Conservation (phyloP, 257 asterid species). For the Buddleja alternifolia region DNA sequence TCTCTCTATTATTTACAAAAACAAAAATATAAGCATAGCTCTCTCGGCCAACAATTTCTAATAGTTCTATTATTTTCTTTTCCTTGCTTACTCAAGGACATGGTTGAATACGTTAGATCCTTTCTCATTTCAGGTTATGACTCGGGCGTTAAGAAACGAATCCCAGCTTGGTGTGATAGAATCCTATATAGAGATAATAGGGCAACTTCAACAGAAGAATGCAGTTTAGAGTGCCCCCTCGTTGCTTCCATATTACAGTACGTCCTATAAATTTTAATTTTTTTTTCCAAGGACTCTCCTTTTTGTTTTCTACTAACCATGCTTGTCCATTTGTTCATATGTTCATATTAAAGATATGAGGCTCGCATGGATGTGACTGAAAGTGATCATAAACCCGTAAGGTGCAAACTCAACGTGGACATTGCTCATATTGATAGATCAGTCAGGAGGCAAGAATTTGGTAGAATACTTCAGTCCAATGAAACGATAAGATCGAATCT, state of each 20-base stretch:
- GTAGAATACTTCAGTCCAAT: slow-evolving; percentile 54
- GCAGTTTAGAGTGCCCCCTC: slow-evolving; percentile 81
- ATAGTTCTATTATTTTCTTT: background rate
- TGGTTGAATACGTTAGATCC: no score
- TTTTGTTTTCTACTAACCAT: background rate
- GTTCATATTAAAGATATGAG: slow-evolving; percentile 62
- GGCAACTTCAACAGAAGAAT: slow-evolving; percentile 44
- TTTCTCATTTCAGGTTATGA: slow-evolving; percentile 67
- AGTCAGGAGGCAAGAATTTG: slow-evolving; percentile 73
- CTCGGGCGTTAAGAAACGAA: slow-evolving; percentile 92
- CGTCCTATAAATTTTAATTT: slow-evolving; percentile 26
- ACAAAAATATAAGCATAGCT: no score
- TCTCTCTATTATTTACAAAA: no score
- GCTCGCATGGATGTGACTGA: slow-evolving; percentile 91
- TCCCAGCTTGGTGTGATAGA: slow-evolving; percentile 98
- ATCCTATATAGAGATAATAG: slow-evolving; percentile 76
- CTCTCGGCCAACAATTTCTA: no score
- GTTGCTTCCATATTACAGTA: slow-evolving; percentile 71
- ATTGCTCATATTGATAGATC: slow-evolving; percentile 75
- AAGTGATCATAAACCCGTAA: slow-evolving; percentile 92
- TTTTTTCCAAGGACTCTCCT: background rate
- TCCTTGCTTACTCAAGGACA: no score
- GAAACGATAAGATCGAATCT: slow-evolving; percentile 50
- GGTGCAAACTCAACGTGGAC: slow-evolving; percentile 77
- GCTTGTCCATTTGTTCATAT: background rate